A percentile compares a stretch with the other conserved stretches of the same genome.
Conservation (phyloP, 2,329 filamentous ascomycete species). For the Ophiostoma ips region DNA sequence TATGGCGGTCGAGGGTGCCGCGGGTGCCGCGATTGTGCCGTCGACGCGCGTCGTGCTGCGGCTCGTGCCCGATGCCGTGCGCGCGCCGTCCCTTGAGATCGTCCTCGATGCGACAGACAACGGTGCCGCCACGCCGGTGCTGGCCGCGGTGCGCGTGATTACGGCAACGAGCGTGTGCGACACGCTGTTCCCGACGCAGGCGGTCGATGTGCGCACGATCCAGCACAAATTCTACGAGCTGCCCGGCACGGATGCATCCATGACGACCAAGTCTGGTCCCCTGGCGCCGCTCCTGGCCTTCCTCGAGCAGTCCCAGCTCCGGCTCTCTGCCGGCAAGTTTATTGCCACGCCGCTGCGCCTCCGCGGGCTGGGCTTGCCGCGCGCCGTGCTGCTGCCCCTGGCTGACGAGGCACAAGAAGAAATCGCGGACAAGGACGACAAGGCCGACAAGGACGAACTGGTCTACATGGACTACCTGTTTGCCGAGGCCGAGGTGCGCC, state of each 20-base stretch:
- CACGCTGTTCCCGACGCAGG: conserved; percentile 30
- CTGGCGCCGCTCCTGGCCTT: conserved; percentile 27
- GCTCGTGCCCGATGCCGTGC: conserved; percentile 27
- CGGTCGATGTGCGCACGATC: conserved; percentile 34
- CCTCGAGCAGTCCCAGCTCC: conserved; percentile 29
- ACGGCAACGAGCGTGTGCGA: conserved; percentile 25
- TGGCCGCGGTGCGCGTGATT: conserved; percentile 20
- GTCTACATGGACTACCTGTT: conserved; percentile 27
- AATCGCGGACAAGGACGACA: background rate
- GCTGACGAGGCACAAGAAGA: too few relatives aligned
- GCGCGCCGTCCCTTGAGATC: conserved; percentile 24
- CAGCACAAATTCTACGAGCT: conserved; percentile 24
- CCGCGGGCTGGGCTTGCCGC: conserved; percentile 15
- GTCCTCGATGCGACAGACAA: conserved; percentile 15
- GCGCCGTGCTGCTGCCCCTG: conserved; percentile 13
- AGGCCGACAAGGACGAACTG: background rate
- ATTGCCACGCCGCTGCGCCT: conserved; percentile 30
- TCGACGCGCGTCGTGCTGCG: conserved; percentile 28
- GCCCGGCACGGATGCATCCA: conserved; percentile 12
- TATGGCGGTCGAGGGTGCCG: background rate
- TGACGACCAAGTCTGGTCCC: conserved; percentile 3
- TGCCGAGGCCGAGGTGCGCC: conserved; percentile 38
- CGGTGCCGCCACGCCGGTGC: background rate
- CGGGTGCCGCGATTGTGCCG: background rate
- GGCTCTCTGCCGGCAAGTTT: conserved; percentile 34